Conservation (phyloP, 345 rosid genomes). For the Acer campestre region DNA sequence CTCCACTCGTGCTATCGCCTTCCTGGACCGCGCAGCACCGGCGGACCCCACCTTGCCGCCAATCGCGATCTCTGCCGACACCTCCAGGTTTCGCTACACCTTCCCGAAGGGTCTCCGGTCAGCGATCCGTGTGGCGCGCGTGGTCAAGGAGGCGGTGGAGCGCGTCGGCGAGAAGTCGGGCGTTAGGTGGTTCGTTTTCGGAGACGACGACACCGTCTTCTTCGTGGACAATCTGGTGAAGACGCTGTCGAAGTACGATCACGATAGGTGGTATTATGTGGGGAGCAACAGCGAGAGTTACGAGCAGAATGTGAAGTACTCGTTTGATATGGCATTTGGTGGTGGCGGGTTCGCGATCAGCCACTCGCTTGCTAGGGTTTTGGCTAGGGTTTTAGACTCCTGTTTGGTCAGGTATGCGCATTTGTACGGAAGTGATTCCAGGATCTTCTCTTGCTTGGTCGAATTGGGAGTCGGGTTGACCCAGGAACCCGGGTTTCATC, state of each 20-base stretch:
- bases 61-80: constrained; percentile 52
- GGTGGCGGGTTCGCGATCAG: constrained; percentile 91
- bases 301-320: constrained; percentile 72
- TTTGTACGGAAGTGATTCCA: constrained; percentile 80
- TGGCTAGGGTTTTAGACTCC: constrained; percentile 71
- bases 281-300: constrained; percentile 85
- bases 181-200: constrained; percentile 89
- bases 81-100: constrained; percentile 70
- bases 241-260: constrained; percentile 78
- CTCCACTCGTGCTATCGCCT: constrained; percentile 72
- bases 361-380: constrained; percentile 57
- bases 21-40: constrained; percentile 48
- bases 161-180: constrained; percentile 38
- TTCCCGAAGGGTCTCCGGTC: constrained; percentile 76
- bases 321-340: constrained; percentile 94
- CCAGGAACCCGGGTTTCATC: constrained; percentile 94
- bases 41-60: constrained; percentile 57
- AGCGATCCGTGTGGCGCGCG: constrained; percentile 82
- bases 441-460: constrained; percentile 85
- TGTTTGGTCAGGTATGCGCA: constrained; percentile 78
- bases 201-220: constrained; percentile 93
- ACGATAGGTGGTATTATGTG: constrained; percentile 68
- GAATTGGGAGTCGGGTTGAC: constrained; percentile 85
- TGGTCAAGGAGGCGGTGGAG: constrained; percentile 83
- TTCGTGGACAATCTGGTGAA: constrained; percentile 76